Evolutionary conservation across 1,139 yeast genomes (phyloP).

Genomic region (Blastobotrys proliferans): DNA sequence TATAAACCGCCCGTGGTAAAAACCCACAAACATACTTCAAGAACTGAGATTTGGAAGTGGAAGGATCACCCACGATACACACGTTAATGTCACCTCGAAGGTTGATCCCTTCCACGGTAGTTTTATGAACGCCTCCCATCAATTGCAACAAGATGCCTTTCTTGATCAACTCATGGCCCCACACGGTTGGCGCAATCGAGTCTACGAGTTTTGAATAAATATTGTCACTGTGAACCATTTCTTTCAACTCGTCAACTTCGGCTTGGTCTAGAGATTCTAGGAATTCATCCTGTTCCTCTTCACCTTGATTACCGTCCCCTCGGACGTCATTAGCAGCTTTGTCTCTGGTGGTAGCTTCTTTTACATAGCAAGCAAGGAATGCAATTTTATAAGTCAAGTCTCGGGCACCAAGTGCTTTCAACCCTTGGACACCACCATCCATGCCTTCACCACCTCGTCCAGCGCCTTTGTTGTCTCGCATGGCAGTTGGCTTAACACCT

Average conservation of each 20-base stretch:
- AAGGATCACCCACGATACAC: conserved; percentile 97
- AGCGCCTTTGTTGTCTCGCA: conserved; percentile 62
- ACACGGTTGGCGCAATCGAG: conserved; percentile 95
- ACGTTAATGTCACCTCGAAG: conserved; percentile 96
- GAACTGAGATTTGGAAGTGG: conserved; percentile 95
- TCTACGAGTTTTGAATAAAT: conserved; percentile 80
- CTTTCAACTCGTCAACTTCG: conserved; percentile 80
- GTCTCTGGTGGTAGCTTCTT: conserved; percentile 36
- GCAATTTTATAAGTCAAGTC: conserved; percentile 91
- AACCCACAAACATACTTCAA: conserved; percentile 89
- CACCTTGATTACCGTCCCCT: conserved; percentile 41
- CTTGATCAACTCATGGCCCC: conserved; percentile 92
- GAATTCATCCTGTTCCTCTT: conserved; percentile 67
- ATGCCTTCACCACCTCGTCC: conserved; percentile 65
- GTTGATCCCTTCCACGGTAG: conserved; percentile 90
- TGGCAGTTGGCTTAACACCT: conserved; percentile 84
- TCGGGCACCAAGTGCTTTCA: conserved; percentile 84
- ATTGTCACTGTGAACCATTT: conserved; percentile 88
- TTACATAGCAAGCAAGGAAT: conserved; percentile 85
- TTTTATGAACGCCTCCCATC: conserved; percentile 94
- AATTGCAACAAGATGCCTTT: conserved; percentile 87
- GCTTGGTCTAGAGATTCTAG: conserved; percentile 74
- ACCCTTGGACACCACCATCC: conserved; percentile 80
- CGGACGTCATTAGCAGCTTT: conserved; percentile 41
- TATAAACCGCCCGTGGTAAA: conserved; percentile 91